These are phyloP conservation scores for Auxenochlorella protothecoides DNA, from an alignment of 139 green algal genomes.

Conservation along the genomic window DNA sequence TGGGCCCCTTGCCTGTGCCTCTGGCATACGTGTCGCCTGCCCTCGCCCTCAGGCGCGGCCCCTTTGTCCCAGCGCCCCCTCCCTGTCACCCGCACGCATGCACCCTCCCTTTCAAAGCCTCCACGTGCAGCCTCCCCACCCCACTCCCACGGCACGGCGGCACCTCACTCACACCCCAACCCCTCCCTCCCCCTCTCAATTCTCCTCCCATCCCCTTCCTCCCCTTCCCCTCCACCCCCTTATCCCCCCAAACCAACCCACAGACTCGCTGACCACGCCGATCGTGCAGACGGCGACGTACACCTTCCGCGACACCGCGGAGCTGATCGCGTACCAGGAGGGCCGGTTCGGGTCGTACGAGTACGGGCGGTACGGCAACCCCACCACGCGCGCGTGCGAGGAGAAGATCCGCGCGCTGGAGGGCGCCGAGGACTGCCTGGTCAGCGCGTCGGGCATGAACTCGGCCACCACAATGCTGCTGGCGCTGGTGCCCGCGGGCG, in stretches of 20 bases:
- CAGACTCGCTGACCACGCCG: constrained; percentile 91
- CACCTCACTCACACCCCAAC: neutral
- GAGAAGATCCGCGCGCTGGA: constrained; percentile 95
- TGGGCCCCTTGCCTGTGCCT: too few relatives aligned
- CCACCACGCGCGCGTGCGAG: constrained; percentile 76
- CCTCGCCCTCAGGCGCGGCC: too few relatives aligned
- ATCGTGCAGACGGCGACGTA: constrained; percentile 96
- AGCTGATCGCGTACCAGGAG: constrained; percentile 97
- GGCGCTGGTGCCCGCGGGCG: constrained; percentile 85
- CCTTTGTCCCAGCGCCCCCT: too few relatives aligned
- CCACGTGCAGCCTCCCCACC: too few relatives aligned
- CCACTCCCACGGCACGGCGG: neutral
- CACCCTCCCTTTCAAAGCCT: too few relatives aligned
- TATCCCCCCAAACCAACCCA: neutral
- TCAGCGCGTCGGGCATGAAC: constrained; percentile 92
- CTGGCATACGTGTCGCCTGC: too few relatives aligned
- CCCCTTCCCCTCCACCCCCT: neutral
- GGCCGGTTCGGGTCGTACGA: constrained; percentile 82
- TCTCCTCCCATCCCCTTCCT: neutral
- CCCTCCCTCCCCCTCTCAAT: neutral
- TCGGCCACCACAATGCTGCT: constrained; percentile 97
- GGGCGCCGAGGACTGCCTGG: constrained; percentile 88
- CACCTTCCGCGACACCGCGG: constrained; percentile 74
- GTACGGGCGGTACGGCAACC: constrained; percentile 92
- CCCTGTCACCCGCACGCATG: too few relatives aligned